Base-by-base conservation (phyloP, 2,329 filamentous ascomycete genomes). In the Alternaria dauci region DNA sequence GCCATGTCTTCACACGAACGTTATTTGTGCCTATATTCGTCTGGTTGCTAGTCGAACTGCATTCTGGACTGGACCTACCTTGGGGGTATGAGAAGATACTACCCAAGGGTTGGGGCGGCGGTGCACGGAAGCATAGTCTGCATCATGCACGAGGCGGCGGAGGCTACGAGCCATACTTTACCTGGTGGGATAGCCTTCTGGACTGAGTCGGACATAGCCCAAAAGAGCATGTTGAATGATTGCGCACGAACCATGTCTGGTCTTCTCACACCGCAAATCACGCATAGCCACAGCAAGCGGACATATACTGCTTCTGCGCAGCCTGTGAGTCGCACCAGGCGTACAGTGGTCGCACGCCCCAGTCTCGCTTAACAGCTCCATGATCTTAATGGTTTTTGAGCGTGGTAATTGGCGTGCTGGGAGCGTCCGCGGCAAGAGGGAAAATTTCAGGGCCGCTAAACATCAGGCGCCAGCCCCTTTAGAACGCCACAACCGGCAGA, bases 401-500 rank as follows among this genome's bases (percentile, higher is more conserved):
- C 16, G 8, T 7, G 46, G 11, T n/a, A 34, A 25, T 23, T 36
- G 11, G 28, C n/a, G 20, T 23, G 18, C 32, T 43, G n/a, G 6
- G 26, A 4, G 34, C 38, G 26, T 53, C 8, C 18, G 18, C 28
- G 26, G 51, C n/a, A n/a, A n/a, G 38, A 18, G 18, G 51, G 41
- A 54, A 54, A 44, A 28, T 46, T 34, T 25, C 26, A 54, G 52
- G 52, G 30, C 34, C 52, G 52, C 52, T 46, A 54, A 38, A 38
- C 18, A 46, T 32, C 41, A 54, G 52, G 52, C 52, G 41, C 28
- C 52, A 54, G 52, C 52, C 52, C 52, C 52, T 54, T 46, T 54
- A 20, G 38, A 54, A 46, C 41, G 52, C 52, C 52, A 54, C 52
- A 34, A 36, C 38, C 18, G 18, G 8, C 38, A 41, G 14, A 41